These are phyloP conservation scores for Xylaria digitata DNA, from an alignment of 2,329 filamentous ascomycete species.

Conservation along the genomic window DNA sequence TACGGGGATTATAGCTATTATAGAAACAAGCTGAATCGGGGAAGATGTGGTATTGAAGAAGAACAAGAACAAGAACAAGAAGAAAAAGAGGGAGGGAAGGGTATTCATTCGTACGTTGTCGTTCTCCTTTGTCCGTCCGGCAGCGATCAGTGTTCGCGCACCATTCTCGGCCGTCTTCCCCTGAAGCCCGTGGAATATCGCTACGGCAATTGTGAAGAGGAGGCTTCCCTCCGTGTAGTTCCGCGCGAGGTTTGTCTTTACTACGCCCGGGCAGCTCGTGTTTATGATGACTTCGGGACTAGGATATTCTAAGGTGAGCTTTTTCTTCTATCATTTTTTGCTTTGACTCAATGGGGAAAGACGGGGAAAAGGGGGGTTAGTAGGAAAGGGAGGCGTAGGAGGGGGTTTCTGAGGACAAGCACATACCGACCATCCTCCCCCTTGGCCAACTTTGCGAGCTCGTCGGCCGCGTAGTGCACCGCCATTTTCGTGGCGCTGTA, in stretches of 20 bases:
- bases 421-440: constrained; percentile 41
- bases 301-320: constrained; percentile 1
- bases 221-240: constrained; percentile 28
- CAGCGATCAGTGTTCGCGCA: constrained; percentile 44
- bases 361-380: too few species aligned
- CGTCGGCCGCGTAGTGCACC: constrained; percentile 41
- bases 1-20: background rate
- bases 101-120: constrained; percentile 40
- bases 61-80: too few species aligned
- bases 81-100: background rate
- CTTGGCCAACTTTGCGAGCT: constrained; percentile 42
- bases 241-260: constrained; percentile 41
- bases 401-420: background rate
- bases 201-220: constrained; percentile 21
- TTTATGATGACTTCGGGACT: constrained; percentile 48
- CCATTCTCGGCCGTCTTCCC: constrained; percentile 45
- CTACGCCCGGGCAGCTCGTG: constrained; percentile 46
- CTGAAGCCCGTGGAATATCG: constrained; percentile 36
- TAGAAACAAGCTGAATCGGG: background rate
- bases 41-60: background rate
- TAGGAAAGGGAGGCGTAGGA: background rate
- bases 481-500: constrained; percentile 47
- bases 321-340: background rate
- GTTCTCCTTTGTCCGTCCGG: constrained; percentile 40
- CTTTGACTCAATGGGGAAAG: too few species aligned